phyloP scores from a whole-genome alignment of 2,329 filamentous ascomycete species.

The Fusarium beomiforme region DNA sequence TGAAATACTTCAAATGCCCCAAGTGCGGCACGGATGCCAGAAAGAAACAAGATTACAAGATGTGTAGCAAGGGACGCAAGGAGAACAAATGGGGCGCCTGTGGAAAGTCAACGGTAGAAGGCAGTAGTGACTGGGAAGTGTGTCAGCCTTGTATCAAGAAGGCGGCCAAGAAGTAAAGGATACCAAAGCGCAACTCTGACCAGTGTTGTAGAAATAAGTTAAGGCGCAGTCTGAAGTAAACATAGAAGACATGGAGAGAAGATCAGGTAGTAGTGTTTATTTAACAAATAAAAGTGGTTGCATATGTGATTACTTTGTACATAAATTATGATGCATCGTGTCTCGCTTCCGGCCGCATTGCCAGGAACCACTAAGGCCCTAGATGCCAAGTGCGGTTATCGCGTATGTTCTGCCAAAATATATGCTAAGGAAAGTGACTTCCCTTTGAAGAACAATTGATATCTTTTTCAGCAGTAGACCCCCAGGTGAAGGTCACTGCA shows the following conservation, averaged over 20 bases:
- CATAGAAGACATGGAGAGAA: accelerated
- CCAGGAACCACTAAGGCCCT: accelerated
- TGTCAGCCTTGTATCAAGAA: not conserved
- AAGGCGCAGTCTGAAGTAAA: accelerated
- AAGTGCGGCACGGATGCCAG: not conserved
- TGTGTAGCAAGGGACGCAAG: not conserved
- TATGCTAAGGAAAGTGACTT: accelerated
- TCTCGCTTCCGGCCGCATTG: no score
- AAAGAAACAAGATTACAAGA: not conserved
- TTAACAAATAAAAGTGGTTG: not conserved
- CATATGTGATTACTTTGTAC: not conserved
- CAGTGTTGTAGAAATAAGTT: no score
- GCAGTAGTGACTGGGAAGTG: accelerated
- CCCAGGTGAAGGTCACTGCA: accelerated
- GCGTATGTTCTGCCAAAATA: not conserved
- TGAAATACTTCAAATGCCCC: not conserved
- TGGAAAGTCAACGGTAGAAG: not conserved
- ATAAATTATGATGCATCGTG: no score
- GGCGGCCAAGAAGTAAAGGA: not conserved
- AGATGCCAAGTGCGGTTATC: accelerated
- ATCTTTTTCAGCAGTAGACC: accelerated
- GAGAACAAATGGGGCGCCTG: conserved; percentile 9
- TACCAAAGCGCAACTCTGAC: not conserved
- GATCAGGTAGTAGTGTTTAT: accelerated
- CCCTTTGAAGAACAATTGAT: accelerated